A percentile compares a stretch with the other conserved stretches of the same genome.
phyloP scores from a whole-genome alignment of 2,329 filamentous ascomycete species.

The Fusarium miscanthi region DNA sequence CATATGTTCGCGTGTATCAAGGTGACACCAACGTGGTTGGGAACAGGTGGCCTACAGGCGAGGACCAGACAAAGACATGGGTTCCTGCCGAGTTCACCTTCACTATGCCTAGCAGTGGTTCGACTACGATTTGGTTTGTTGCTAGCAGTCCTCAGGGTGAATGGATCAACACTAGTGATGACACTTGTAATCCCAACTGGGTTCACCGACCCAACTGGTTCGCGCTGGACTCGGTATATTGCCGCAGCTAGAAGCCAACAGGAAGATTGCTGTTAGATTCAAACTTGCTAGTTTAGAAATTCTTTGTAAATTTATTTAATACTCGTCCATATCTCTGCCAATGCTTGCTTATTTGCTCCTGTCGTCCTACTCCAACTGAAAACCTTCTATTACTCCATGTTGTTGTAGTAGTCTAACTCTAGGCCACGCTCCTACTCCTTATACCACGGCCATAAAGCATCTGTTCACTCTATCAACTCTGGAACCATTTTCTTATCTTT shows the following conservation, averaged over 20 bases:
- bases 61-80: not conserved
- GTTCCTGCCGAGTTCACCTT: not conserved
- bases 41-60: not conserved
- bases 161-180: not conserved
- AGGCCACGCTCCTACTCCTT: not conserved
- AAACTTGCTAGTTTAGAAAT: not conserved
- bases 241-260: rapidly evolving
- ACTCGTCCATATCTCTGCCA: too few relatives aligned
- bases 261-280: rapidly evolving
- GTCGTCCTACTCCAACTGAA: too few relatives aligned
- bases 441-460: not conserved
- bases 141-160: constrained; percentile 16
- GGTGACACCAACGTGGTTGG: not conserved
- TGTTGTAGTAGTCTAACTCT: not conserved
- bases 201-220: constrained; percentile 2
- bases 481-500: not conserved
- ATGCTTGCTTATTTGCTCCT: not conserved
- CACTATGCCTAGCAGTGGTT: not conserved
- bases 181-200: not conserved
- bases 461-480: too few relatives aligned
- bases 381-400: not conserved
- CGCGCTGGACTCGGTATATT: not conserved
- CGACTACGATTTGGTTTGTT: constrained; percentile 10
- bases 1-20: constrained; percentile 10
- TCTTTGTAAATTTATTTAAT: not conserved